Conservation (phyloP, 2,329 filamentous ascomycete genomes). For the Trichoderma sp. region DNA sequence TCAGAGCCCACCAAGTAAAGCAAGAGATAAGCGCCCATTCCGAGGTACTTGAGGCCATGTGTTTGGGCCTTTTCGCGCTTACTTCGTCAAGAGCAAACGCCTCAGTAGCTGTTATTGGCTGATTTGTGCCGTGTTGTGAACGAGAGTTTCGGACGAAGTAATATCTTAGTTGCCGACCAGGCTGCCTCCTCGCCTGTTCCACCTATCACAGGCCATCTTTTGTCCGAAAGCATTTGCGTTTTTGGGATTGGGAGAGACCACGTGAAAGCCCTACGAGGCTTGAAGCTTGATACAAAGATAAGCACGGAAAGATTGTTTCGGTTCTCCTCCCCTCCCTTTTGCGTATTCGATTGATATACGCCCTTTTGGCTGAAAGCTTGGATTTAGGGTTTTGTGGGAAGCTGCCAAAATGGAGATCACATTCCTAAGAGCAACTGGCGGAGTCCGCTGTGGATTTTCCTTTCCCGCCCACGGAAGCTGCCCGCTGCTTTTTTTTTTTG, state of each 20-base stretch:
- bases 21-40: constrained; percentile 6
- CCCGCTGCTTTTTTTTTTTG: neutral
- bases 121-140: neutral
- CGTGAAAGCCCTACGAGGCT: constrained; percentile 13
- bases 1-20: neutral
- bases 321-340: too few relatives aligned
- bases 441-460: neutral
- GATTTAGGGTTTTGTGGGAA: neutral
- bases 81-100: constrained; percentile 4
- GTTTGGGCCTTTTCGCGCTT: constrained; percentile 7
- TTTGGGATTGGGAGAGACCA: neutral
- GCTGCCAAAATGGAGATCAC: neutral
- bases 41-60: neutral
- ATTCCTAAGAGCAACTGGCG: neutral
- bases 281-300: constrained; percentile 7
- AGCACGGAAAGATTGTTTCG: neutral
- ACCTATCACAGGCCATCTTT: neutral
- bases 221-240: neutral
- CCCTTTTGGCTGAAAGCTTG: neutral
- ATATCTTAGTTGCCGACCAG: constrained; percentile 7
- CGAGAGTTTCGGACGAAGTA: constrained; percentile 3
- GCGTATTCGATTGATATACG: neutral
- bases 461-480: neutral
- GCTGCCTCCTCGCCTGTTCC: neutral
- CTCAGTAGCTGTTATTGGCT: constrained; percentile 1